A percentile compares a stretch with the other conserved stretches of the same genome.
Conservation (phyloP, 257 asterid genomes). For the Plantago elongata region DNA sequence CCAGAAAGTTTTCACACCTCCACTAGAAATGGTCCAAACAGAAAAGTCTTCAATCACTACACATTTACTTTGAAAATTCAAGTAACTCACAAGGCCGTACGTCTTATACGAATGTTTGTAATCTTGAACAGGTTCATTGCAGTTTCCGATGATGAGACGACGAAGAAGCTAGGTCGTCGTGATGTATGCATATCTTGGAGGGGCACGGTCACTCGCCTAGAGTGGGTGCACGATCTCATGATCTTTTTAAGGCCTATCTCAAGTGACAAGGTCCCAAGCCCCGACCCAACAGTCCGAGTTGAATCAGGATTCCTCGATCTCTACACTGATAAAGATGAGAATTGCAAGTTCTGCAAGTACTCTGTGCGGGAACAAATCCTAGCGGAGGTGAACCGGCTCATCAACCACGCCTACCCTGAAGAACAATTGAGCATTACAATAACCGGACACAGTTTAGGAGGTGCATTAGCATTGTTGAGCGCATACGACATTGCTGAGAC, state of each 20-base stretch:
- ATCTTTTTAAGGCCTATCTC: conserved; percentile 32
- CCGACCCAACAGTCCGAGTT: conserved; percentile 28
- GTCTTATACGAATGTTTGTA: not conserved
- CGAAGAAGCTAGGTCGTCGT: conserved; percentile 37
- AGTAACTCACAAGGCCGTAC: too few species aligned
- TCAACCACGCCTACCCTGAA: conserved; percentile 23
- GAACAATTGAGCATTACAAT: conserved; percentile 43
- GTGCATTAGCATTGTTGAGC: conserved; percentile 34
- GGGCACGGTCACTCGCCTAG: conserved; percentile 45
- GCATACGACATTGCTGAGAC: conserved; percentile 42
- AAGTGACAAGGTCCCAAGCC: conserved; percentile 29
- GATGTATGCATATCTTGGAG: conserved; percentile 46
- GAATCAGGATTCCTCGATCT: conserved; percentile 47
- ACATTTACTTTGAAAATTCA: too few species aligned
- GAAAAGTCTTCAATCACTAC: too few species aligned
- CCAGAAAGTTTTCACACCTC: too few species aligned
- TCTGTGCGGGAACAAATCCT: conserved; percentile 38
- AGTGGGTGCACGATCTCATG: conserved; percentile 40
- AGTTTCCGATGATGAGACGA: conserved; percentile 34
- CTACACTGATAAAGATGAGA: conserved; percentile 35
- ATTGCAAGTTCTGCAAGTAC: conserved; percentile 24
- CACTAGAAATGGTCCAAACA: too few species aligned
- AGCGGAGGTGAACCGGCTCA: conserved; percentile 26
- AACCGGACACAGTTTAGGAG: conserved; percentile 44
- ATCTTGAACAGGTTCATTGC: conserved; percentile 20